Percentiles rank a stretch among this genome's conserved stretches.
Evolutionary conservation across 768 basidiomycete species (phyloP).

Genomic region (Lyophyllum atratum): DNA sequence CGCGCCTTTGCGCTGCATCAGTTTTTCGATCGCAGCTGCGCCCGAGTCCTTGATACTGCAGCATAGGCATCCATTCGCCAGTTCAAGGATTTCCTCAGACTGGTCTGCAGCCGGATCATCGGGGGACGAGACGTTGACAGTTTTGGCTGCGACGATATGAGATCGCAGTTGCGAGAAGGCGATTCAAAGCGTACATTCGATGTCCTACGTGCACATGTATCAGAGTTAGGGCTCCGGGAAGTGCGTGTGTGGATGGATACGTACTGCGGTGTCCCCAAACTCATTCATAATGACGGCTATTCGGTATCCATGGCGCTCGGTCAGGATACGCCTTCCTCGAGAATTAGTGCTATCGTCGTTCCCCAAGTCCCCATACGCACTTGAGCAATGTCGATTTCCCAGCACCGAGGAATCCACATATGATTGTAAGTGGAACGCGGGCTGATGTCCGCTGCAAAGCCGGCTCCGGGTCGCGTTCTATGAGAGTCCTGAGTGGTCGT

Average conservation of each 20-base stretch:
- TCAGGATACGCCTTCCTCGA: constrained; percentile 75
- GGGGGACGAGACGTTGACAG: constrained; percentile 77
- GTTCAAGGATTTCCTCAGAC: constrained; percentile 86
- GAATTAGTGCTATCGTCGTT: not conserved
- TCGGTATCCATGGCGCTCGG: constrained; percentile 90
- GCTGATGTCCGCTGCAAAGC: not conserved
- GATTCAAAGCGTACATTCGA: constrained; percentile 68
- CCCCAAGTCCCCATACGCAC: constrained; percentile 36
- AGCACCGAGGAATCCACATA: constrained; percentile 92
- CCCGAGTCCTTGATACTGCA: constrained; percentile 97
- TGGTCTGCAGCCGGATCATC: constrained; percentile 63
- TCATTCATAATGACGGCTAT: constrained; percentile 99
- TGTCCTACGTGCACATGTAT: constrained; percentile 64
- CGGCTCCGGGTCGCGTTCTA: constrained; percentile 21
- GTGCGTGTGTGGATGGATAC: constrained; percentile 23
- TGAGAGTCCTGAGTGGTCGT: constrained; percentile 23
- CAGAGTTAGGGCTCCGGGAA: constrained; percentile 11
- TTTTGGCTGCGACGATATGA: constrained; percentile 58
- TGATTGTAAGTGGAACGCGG: constrained; percentile 85
- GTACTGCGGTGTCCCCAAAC: constrained; percentile 92
- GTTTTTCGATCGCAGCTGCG: constrained; percentile 88
- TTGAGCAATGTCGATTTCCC: constrained; percentile 93
- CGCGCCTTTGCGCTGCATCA: constrained; percentile 82
- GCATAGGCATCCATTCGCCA: constrained; percentile 97
- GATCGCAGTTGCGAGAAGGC: constrained; percentile 1